Base-by-base conservation (phyloP, 768 basidiomycete genomes). In the Serpula lacrymans region DNA sequence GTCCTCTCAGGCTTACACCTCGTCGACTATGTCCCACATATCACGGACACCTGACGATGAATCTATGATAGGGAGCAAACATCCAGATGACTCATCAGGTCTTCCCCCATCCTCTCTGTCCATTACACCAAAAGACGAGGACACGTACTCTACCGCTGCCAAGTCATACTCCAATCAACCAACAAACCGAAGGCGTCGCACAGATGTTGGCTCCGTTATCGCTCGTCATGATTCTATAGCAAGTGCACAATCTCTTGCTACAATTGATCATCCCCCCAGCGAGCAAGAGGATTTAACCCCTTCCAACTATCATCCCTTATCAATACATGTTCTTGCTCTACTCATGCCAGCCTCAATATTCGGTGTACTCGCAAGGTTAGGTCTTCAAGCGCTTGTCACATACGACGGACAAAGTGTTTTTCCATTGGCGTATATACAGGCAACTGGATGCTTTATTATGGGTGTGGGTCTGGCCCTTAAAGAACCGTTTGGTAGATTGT, bases 391-490 rank as follows among this genome's bases (percentile, higher is more conserved):
- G 6, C 65, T 98, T 32, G 74, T 74, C 14, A 78, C 73, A 1
- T 97, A 90, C 51, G 71, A 82, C 26, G 89, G 87, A 1, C 60
- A 73, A 31, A 74, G 79, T 48, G 80, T 97, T 5, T 97, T 93
- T 55, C 71, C 87, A 2, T 67, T 97, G 17, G 79, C 84, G 4
- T 97, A 93, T 68, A 74, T 80, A 0, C 95, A 99, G 59, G 86
- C 81, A 1, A 65, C 83, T 1, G 96, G 96, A 13, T 98, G 94
- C 64, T 68, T 92, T 39, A 67, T 95, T 21, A 98, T 99, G 93
- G 96, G 96, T 2, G 64, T 89, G 38, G 75, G 72, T 6, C 54
- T 91, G 14, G 77, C 72, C 13, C 57, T 86, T 53, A 92, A 85
- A 60, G 77, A 80, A 36, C 77, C 82, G 6, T 69, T 99, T 10